A percentile compares a stretch with the other conserved stretches of the same genome.
Conservation (phyloP, 345 rosid species). For the Corchorus olitorius region DNA sequence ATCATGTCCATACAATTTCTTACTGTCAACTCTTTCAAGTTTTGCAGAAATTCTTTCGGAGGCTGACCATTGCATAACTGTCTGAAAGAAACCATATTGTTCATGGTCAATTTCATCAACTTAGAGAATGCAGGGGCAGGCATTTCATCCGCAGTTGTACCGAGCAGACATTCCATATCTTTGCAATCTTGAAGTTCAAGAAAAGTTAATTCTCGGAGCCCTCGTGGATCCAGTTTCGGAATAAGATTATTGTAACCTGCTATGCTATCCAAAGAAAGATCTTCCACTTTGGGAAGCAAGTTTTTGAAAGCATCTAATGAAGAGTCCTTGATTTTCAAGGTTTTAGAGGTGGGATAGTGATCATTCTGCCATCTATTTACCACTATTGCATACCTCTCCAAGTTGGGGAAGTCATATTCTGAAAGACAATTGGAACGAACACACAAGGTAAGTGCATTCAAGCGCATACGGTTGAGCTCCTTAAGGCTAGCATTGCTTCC, state of each 20-base stretch:
- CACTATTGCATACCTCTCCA: not conserved
- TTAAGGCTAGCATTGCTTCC: not conserved
- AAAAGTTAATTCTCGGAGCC: not conserved
- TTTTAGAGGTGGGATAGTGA: not conserved
- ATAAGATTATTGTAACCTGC: not conserved
- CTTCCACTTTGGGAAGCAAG: not conserved
- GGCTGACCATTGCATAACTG: not conserved
- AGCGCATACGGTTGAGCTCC: not conserved
- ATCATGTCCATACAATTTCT: not conserved
- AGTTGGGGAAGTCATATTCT: not conserved
- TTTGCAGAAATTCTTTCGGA: not conserved
- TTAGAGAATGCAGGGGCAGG: not conserved
- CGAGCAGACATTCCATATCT: not conserved
- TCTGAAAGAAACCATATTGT: not conserved
- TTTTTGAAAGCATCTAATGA: not conserved
- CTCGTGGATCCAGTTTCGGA: not conserved
- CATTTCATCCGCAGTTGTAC: not conserved
- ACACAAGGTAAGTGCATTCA: not conserved
- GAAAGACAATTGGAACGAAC: not conserved
- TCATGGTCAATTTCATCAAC: not conserved
- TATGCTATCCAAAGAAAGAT: not conserved
- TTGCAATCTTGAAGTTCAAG: not conserved
- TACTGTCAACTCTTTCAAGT: not conserved
- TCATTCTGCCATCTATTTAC: not conserved
- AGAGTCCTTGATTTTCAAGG: not conserved